Conservation (phyloP, 495 filamentous ascomycete genomes). For the Neurospora sp. region DNA sequence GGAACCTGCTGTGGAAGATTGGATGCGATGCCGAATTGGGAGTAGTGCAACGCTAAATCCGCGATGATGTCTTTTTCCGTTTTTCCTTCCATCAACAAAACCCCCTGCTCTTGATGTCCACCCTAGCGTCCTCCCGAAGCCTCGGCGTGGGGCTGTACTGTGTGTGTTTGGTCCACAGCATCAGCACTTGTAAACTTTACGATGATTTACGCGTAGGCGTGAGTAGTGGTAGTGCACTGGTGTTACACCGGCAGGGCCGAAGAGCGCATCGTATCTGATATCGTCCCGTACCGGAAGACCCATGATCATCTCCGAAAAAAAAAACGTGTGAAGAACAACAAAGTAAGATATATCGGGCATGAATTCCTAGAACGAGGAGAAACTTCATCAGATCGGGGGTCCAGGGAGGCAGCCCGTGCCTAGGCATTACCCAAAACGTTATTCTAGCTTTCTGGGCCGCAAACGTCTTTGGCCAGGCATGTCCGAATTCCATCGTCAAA, state of each 20-base stretch:
- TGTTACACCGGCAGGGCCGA: not conserved
- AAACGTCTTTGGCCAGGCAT: not conserved
- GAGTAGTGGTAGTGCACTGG: not conserved
- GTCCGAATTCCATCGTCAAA: not conserved
- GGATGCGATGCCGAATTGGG: not conserved
- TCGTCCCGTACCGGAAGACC: not conserved
- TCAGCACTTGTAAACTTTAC: not conserved
- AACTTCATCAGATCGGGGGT: not conserved
- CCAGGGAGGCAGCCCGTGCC: not conserved
- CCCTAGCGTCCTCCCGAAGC: not conserved
- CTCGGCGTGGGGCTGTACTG: not conserved
- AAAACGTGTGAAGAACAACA: not conserved
- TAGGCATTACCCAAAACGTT: not conserved
- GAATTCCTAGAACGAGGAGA: not conserved
- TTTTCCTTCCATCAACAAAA: not conserved
- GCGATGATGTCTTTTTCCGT: not conserved
- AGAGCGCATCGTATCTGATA: not conserved
- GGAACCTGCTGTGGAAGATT: not conserved
- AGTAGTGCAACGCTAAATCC: not conserved
- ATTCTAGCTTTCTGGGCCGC: not conserved
- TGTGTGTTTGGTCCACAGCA: not conserved
- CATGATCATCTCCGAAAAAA: not conserved
- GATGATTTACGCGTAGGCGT: not conserved
- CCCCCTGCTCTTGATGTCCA: not conserved
- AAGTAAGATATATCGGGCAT: not conserved